Evolutionary conservation across 2,329 filamentous ascomycete genomes (phyloP).

Genomic region (Thielaviopsis musarum): DNA sequence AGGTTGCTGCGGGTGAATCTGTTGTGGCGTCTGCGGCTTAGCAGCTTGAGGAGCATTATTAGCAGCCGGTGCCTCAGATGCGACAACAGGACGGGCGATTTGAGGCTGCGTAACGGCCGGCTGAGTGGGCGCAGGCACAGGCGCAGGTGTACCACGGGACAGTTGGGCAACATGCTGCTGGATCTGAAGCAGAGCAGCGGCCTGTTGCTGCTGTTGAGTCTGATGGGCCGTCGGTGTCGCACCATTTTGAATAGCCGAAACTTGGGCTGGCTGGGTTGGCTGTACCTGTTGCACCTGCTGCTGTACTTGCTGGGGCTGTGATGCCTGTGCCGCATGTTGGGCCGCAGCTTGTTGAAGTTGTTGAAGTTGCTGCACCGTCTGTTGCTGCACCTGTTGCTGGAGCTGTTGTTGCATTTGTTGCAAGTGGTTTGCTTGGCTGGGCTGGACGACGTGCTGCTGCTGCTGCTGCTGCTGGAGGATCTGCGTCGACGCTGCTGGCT

Average conservation of each 20-base stretch:
- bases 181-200: slow-evolving; percentile 3
- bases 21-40: background rate
- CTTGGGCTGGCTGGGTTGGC: background rate
- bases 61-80: background rate
- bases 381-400: slow-evolving; percentile 9
- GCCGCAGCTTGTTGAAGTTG: slow-evolving; percentile 5
- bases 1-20: slow-evolving; percentile 1
- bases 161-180: slow-evolving; percentile 11
- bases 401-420: slow-evolving; percentile 12
- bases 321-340: background rate
- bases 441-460: slow-evolving; percentile 10
- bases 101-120: background rate
- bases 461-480: slow-evolving; percentile 12
- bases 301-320: slow-evolving; percentile 3
- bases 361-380: slow-evolving; percentile 8
- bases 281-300: background rate
- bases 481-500: background rate
- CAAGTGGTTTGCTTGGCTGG: slow-evolving; percentile 6
- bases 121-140: background rate
- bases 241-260: background rate
- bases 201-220: slow-evolving; percentile 10
- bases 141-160: background rate
- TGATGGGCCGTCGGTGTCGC: background rate
- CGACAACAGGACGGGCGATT: background rate
- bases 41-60: background rate